Evolutionary conservation across 1,284 basidiomycete genomes (phyloP), one percentile per base, ranked within the genome.

Genomic region (Naganishia sp.): DNA sequence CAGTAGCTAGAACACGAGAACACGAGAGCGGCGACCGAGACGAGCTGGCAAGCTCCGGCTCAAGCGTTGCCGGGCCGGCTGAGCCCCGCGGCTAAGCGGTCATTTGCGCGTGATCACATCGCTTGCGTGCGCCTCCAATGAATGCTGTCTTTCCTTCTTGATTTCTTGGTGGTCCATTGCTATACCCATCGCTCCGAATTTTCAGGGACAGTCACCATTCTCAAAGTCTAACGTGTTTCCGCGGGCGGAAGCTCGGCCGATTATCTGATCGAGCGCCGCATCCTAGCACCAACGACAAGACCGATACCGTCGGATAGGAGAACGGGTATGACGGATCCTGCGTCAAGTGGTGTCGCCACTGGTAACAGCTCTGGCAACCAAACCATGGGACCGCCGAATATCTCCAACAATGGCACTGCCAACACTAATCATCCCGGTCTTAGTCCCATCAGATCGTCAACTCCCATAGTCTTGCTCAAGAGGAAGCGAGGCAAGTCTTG

Each of bases 391-490:
- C 21, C 47, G 13, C 31, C 21, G 13, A 54, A 54, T 41, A 35
- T 18, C 17, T 10, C 11, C 6, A 54, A 28, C n/a, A 41, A n/a
- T 11, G 35, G 15, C 15, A 18, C 51, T 13, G 17, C 7, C 25
- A 50, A 42, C 35, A 21, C 23, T 23, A 21, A 35, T 23, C 47
- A 25, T n/a, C 52, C 52, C 32, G 51, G 47, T n/a, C 28, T 50
- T 3, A 61, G 58, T 51, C 58, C 58, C 32, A 61, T 61, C 35
- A 35, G 58, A 25, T 61, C 58, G 1, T 61, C 58, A 9, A 61
- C 58, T 50, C 58, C 58, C 1, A 61, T 61, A 21, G 58, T 61
- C 39, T 35, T 61, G 39, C 49, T 61, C 15, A 61, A 61, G 32
- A 41, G 58, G 58, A 61, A 61, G 49, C 47, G 58, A 51, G 58